Evolutionary conservation across 305 asterid genomes (phyloP).

Genomic region (Fraxinus latifolia): DNA sequence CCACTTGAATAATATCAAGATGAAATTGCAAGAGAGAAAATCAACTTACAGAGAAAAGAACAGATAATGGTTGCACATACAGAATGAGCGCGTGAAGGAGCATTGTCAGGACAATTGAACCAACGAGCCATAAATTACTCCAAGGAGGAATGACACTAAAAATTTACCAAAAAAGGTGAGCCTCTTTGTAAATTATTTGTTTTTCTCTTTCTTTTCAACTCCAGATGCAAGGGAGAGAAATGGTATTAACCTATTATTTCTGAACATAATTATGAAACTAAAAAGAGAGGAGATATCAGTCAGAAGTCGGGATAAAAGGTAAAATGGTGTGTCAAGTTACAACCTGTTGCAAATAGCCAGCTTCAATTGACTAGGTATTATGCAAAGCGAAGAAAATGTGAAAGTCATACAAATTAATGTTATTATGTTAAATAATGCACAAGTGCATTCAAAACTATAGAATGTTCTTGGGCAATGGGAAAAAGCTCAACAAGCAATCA

Average conservation of each 20-base stretch:
- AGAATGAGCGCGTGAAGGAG: constrained; percentile 80
- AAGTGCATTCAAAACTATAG: not conserved
- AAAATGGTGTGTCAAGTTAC: not conserved
- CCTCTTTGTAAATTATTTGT: not conserved
- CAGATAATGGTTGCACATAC: constrained; percentile 75
- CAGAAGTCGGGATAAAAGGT: not conserved
- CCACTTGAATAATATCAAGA: not conserved
- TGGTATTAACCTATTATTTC: not conserved
- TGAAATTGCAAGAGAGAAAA: constrained; percentile 17
- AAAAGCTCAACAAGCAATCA: constrained; percentile 1
- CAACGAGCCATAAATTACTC: constrained; percentile 98
- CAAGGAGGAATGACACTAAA: constrained; percentile 84
- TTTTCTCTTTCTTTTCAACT: not conserved
- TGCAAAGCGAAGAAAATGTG: not conserved
- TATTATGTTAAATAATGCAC: not conserved
- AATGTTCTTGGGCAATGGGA: not conserved
- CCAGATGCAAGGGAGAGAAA: not conserved
- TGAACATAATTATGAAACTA: not conserved
- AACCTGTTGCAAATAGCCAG: not conserved
- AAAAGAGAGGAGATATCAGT: not conserved
- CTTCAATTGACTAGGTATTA: not conserved
- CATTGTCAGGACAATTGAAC: constrained; percentile 83
- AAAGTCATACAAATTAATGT: not conserved
- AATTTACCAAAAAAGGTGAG: constrained; percentile 16
- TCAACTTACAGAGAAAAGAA: constrained; percentile 81